These are phyloP conservation scores for Mycena kentingensis DNA, from an alignment of 768 basidiomycete species.

Conservation along the genomic window DNA sequence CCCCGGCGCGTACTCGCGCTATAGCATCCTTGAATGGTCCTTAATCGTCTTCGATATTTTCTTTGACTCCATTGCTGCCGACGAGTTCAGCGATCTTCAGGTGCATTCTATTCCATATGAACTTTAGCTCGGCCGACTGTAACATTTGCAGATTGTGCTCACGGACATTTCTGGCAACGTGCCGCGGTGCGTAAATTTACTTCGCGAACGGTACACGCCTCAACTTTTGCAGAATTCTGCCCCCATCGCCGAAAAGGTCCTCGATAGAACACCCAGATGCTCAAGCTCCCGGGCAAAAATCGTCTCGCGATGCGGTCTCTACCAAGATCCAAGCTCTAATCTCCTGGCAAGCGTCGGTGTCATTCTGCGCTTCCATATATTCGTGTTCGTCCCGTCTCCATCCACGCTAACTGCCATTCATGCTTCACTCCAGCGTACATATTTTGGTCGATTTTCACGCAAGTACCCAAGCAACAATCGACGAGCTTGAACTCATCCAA, in stretches of 20 bases:
- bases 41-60: slow-evolving; percentile 73
- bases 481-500: no score
- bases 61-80: slow-evolving; percentile 67
- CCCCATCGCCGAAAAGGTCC: no score
- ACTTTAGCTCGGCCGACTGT: neutral
- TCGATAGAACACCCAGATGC: no score
- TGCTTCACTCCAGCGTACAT: slow-evolving; percentile 57
- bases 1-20: slow-evolving; percentile 86
- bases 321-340: slow-evolving; percentile 1
- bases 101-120: slow-evolving; percentile 34
- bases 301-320: neutral
- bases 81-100: slow-evolving; percentile 61
- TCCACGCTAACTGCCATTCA: slow-evolving; percentile 3
- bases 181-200: no score
- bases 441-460: slow-evolving; percentile 84
- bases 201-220: no score
- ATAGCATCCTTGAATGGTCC: slow-evolving; percentile 87
- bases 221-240: no score
- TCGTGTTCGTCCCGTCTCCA: slow-evolving; percentile 49
- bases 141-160: slow-evolving; percentile 30
- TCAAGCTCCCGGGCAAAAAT: neutral
- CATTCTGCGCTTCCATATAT: slow-evolving; percentile 49
- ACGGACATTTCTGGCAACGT: slow-evolving; percentile 22
- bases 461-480: no score
- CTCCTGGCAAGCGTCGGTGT: slow-evolving; percentile 20